These are phyloP conservation scores for Acanthamoeba healyi DNA, from an alignment of 208 protist species.

Conservation along the genomic window DNA sequence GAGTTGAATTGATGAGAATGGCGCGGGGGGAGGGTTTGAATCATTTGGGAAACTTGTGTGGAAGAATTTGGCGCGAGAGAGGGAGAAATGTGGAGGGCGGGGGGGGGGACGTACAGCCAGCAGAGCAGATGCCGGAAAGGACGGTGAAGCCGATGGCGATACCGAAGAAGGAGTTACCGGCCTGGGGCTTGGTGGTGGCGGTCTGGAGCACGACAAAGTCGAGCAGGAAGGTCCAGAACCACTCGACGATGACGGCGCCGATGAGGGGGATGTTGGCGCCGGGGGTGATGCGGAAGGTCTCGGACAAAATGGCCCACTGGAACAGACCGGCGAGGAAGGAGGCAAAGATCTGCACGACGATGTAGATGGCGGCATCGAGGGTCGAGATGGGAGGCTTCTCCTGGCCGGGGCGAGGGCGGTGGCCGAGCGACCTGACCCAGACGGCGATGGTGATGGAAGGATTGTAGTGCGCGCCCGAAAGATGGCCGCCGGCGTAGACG, in stretches of 20 bases:
- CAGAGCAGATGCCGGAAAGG: constrained; percentile 32
- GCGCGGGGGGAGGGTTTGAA: no score
- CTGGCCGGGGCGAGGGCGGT: neutral
- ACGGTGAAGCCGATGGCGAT: constrained; percentile 66
- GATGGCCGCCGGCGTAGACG: constrained; percentile 50
- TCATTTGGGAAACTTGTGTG: no score
- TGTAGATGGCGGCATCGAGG: constrained; percentile 61
- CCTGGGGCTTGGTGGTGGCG: constrained; percentile 68
- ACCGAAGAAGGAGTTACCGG: constrained; percentile 70
- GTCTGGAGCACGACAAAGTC: constrained; percentile 60
- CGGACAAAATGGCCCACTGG: constrained; percentile 11
- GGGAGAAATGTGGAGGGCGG: neutral
- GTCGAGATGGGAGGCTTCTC: constrained; percentile 64
- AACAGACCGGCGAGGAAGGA: constrained; percentile 52
- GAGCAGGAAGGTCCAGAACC: constrained; percentile 70
- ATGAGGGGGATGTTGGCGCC: constrained; percentile 14
- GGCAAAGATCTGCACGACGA: constrained; percentile 57
- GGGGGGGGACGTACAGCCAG: constrained; percentile 27
- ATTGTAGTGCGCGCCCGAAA: constrained; percentile 66
- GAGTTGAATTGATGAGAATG: neutral
- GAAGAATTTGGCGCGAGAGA: neutral
- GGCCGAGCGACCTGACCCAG: constrained; percentile 43
- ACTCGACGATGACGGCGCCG: constrained; percentile 38
- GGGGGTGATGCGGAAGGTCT: constrained; percentile 66
- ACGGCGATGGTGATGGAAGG: constrained; percentile 64